These are phyloP conservation scores for Myxozyma vanderwaltii DNA, from an alignment of 805 yeast genomes.

Conservation along the genomic window DNA sequence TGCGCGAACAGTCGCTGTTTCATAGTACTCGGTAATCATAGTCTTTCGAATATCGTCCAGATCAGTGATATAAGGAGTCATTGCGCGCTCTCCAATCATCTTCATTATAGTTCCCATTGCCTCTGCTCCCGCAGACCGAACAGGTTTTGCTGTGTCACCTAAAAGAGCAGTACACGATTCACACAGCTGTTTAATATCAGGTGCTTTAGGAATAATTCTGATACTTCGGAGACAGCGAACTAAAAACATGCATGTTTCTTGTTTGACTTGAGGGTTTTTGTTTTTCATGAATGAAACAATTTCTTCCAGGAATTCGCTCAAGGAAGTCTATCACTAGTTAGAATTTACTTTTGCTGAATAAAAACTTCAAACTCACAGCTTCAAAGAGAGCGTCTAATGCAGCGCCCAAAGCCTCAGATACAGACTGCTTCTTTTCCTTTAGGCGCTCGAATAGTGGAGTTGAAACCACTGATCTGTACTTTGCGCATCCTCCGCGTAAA, in stretches of 20 bases:
- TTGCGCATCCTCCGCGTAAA: slow-evolving; percentile 57
- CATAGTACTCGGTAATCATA: slow-evolving; percentile 64
- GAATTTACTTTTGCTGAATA: too few species aligned
- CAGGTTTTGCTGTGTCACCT: slow-evolving; percentile 80
- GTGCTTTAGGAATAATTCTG: slow-evolving; percentile 50
- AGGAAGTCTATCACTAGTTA: slow-evolving; percentile 43
- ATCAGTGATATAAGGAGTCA: slow-evolving; percentile 61
- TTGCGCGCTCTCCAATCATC: slow-evolving; percentile 72
- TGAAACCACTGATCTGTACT: slow-evolving; percentile 56
- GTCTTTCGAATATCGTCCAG: slow-evolving; percentile 74
- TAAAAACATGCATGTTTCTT: slow-evolving; percentile 67
- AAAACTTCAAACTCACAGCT: slow-evolving; percentile 31
- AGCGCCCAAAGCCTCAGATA: slow-evolving; percentile 65
- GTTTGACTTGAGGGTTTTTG: slow-evolving; percentile 80
- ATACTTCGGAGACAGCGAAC: slow-evolving; percentile 63
- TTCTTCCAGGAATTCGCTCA: slow-evolving; percentile 61
- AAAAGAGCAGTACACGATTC: slow-evolving; percentile 62
- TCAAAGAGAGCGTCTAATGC: slow-evolving; percentile 67
- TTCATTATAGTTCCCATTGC: slow-evolving; percentile 80
- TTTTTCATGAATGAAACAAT: slow-evolving; percentile 62
- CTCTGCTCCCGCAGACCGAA: slow-evolving; percentile 75
- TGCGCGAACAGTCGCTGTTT: slow-evolving; percentile 57
- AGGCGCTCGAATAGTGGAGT: slow-evolving; percentile 74
- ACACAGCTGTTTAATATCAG: slow-evolving; percentile 61
- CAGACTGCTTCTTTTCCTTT: slow-evolving; percentile 83